A percentile compares a stretch with the other conserved stretches of the same genome.
These are phyloP conservation scores for Agapanthus africanus DNA, from an alignment of 106 monocot genomes.

Conservation along the genomic window DNA sequence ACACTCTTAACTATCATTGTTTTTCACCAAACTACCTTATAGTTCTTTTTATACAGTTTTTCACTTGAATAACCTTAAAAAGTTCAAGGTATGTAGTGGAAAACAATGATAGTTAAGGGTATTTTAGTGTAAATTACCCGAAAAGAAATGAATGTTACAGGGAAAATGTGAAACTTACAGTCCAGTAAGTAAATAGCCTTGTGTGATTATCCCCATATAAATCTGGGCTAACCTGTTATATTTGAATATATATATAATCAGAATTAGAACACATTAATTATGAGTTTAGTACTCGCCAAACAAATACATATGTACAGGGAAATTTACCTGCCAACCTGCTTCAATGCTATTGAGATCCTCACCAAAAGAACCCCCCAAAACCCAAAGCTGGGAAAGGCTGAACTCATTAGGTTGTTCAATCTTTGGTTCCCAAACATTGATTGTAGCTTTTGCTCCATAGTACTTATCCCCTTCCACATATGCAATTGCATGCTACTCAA, in stretches of 20 bases:
- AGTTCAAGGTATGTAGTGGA: too few relatives aligned
- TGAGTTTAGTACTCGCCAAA: not conserved
- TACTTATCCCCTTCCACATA: conserved; percentile 57
- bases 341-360: conserved; percentile 75
- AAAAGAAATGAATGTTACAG: not conserved
- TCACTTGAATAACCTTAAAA: too few relatives aligned
- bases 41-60: too few relatives aligned
- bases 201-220: conserved; percentile 72
- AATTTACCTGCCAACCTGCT: conserved; percentile 67
- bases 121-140: too few relatives aligned
- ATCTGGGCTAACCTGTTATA: conserved; percentile 61
- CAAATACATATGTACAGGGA: too few relatives aligned
- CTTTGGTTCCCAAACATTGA: conserved; percentile 64
- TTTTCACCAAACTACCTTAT: too few relatives aligned
- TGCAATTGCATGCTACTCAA: conserved; percentile 55
- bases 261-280: not conserved
- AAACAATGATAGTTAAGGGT: too few relatives aligned
- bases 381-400: conserved; percentile 68
- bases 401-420: conserved; percentile 67
- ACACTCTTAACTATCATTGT: too few relatives aligned
- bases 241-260: not conserved
- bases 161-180: conserved; percentile 33
- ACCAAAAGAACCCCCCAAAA: conserved; percentile 60
- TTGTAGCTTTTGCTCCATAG: conserved; percentile 60
- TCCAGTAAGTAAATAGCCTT: conserved; percentile 74